These are phyloP conservation scores for Picea engelmannii DNA, from an alignment of 83 land plant species.

Conservation along the genomic window DNA sequence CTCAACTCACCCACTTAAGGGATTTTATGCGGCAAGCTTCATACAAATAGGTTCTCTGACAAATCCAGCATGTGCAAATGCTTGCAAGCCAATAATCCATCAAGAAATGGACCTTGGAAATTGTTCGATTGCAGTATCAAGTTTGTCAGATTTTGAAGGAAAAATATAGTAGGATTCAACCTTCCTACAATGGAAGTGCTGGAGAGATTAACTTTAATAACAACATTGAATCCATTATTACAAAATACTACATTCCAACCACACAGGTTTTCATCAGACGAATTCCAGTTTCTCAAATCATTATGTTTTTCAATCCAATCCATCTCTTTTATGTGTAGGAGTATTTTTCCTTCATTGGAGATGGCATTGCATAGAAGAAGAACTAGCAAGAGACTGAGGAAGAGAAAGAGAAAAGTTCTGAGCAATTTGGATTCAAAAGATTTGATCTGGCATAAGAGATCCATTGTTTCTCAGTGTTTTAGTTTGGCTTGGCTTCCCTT, in stretches of 20 bases:
- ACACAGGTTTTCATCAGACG: slow-evolving; percentile 30
- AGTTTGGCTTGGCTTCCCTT: no score
- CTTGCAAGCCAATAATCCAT: neutral
- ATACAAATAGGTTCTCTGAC: neutral
- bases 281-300: slow-evolving; percentile 42
- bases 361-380: neutral
- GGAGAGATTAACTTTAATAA: neutral
- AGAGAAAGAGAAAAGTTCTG: no score
- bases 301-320: slow-evolving; percentile 28
- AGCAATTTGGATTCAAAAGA: no score
- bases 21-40: neutral
- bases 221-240: neutral
- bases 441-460: no score
- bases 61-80: no score
- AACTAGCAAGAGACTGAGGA: neutral
- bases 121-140: neutral
- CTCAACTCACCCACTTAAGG: neutral
- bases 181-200: neutral
- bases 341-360: slow-evolving; percentile 37
- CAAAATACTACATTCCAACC: slow-evolving; percentile 37
- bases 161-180: neutral
- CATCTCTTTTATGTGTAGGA: slow-evolving; percentile 27
- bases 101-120: neutral
- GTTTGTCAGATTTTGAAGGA: neutral
- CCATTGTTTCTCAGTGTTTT: no score